Conservation (phyloP, 2,329 filamentous ascomycete species). For the Trichoderma sp. region DNA sequence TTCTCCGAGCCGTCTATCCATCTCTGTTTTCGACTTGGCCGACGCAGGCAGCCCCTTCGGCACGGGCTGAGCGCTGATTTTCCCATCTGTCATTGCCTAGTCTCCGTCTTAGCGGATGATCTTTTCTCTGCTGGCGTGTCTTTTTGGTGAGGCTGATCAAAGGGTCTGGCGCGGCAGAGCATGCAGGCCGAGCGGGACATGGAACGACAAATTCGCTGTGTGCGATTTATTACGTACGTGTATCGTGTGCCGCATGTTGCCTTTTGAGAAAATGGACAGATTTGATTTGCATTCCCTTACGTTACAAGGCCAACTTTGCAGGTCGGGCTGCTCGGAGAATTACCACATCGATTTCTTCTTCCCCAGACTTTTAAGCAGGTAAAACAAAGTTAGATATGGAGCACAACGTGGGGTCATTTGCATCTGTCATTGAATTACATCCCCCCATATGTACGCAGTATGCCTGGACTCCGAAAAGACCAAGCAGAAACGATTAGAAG, state of each 20-base stretch:
- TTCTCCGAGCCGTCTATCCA: background rate
- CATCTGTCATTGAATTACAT: slow-evolving; percentile 8
- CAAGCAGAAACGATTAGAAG: background rate
- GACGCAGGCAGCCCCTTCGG: background rate
- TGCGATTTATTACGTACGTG: background rate
- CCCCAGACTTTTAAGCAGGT: slow-evolving; percentile 6
- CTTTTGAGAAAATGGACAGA: background rate
- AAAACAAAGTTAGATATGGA: slow-evolving; percentile 14
- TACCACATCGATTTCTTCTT: slow-evolving; percentile 6
- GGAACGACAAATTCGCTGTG: background rate
- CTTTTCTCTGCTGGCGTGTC: background rate
- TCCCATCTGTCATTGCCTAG: slow-evolving; percentile 6
- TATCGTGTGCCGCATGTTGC: background rate
- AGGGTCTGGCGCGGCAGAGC: background rate
- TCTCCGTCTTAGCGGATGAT: slow-evolving; percentile 13
- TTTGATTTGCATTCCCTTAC: background rate
- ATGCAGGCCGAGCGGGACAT: background rate
- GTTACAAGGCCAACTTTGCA: background rate
- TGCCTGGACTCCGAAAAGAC: background rate
- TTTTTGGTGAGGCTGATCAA: background rate
- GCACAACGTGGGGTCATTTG: slow-evolving; percentile 13
- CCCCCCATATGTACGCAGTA: background rate
- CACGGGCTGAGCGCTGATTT: background rate
- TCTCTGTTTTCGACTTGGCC: background rate
- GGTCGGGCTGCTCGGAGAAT: slow-evolving; percentile 9